Evolutionary conservation across 495 filamentous ascomycete species (phyloP), one percentile per base, ranked within the genome.

Genomic region (Terfezia boudieri): DNA sequence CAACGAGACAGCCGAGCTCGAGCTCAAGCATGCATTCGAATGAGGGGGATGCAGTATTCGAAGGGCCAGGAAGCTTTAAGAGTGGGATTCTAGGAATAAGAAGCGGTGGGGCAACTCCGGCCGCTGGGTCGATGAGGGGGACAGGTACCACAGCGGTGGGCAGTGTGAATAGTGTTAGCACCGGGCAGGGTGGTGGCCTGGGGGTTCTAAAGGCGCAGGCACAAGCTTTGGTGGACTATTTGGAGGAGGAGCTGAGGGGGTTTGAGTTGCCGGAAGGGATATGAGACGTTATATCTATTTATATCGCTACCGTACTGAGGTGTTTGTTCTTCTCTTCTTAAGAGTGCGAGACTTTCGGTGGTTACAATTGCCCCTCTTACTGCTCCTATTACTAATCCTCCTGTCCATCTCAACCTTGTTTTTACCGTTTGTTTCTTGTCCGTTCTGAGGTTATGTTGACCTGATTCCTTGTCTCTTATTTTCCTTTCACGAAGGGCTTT

Each of bases 151-250:
- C 52, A 5, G 50, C 20, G 9, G 53, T 8, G 14, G 26, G 49
- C 7, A 26, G 36, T 16, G 7, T 17, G 17, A 12, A 57, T 35
- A 36, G 14, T 56, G 12, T 8, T 3, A 36, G 22, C 1, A 50
- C 22, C 2, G 43, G 26, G 4, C 23, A 37, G 5, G 58, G 41
- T 14, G 56, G 59, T 1, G 53, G 53, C 2, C 48, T 67, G 56
- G 65, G 65, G 2, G 61, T 67, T 16, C 35, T 67, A 55, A 67
- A 65, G 55, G 60, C 62, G 3, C 59, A 67, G 60, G 65, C 65
- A 8, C 53, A 65, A 43, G 65, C 60, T 16, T 53, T 67, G 52
- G 62, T 61, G 6, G 53, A 53, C 35, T 67, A 67, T 50, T 41
- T 67, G 53, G 62, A 65, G 56, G 60, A 55, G 53, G 65, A 67